phyloP scores from a whole-genome alignment of 2,329 filamentous ascomycete genomes.

The Colletotrichum noveboracense region DNA sequence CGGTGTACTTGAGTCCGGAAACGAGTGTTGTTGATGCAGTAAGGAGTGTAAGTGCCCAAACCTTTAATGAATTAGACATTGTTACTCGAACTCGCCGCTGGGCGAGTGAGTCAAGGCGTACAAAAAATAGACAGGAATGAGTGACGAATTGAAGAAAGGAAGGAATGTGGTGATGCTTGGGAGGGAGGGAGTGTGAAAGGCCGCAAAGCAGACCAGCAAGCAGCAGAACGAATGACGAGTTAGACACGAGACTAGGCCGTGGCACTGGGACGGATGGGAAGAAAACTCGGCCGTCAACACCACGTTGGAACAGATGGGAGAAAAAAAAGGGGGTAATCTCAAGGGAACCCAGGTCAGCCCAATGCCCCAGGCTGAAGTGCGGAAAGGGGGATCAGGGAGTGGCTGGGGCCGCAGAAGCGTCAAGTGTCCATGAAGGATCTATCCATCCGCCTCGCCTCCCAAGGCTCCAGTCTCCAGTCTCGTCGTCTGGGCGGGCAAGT shows the following conservation, averaged over 20 bases:
- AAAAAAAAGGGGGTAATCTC: slow-evolving; percentile 20
- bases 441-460: slow-evolving; percentile 18
- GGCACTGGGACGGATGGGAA: slow-evolving; percentile 17
- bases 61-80: slow-evolving; percentile 23
- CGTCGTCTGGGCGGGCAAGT: neutral
- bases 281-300: slow-evolving; percentile 21
- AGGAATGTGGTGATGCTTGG: slow-evolving; percentile 13
- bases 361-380: slow-evolving; percentile 21
- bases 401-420: slow-evolving; percentile 14
- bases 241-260: slow-evolving; percentile 9
- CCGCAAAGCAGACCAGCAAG: slow-evolving; percentile 22
- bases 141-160: slow-evolving; percentile 20
- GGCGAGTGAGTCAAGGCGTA: slow-evolving; percentile 16
- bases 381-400: slow-evolving; percentile 20
- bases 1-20: slow-evolving; percentile 32
- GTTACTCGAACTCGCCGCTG: slow-evolving; percentile 19
- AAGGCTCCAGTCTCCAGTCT: slow-evolving; percentile 12
- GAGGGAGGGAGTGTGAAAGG: slow-evolving; percentile 14
- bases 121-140: slow-evolving; percentile 19
- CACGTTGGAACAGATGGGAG: slow-evolving; percentile 4
- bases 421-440: slow-evolving; percentile 17
- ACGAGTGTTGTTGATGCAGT: slow-evolving; percentile 26
- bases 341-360: slow-evolving; percentile 16
- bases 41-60: slow-evolving; percentile 22
- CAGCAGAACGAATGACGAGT: slow-evolving; percentile 22